Percentiles rank a stretch among this genome's conserved stretches.
phyloP scores from a whole-genome alignment of 176 grass and related monocot species.

The Alopecurus myosuroides region DNA sequence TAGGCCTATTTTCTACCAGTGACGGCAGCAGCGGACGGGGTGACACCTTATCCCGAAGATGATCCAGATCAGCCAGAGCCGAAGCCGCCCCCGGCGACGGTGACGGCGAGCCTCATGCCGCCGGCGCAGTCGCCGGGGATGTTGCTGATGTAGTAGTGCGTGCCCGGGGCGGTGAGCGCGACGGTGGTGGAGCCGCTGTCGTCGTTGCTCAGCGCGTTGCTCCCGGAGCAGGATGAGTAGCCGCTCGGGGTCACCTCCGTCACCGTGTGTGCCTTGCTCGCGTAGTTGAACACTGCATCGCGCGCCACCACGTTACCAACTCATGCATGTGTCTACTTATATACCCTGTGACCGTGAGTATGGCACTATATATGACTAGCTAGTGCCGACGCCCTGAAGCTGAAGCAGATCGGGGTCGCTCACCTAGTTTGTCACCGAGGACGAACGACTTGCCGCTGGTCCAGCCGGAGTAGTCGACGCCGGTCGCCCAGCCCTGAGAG shows the following conservation, averaged over 20 bases:
- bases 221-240: constrained; percentile 56
- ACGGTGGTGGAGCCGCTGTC: constrained; percentile 39
- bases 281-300: constrained; percentile 69
- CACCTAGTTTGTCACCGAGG: constrained; percentile 53
- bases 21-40: neutral
- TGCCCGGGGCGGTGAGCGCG: constrained; percentile 28
- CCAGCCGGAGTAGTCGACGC: constrained; percentile 56
- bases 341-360: no score
- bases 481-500: constrained; percentile 37
- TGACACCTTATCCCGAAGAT: neutral
- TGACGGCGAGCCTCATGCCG: constrained; percentile 69
- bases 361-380: no score
- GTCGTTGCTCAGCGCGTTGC: constrained; percentile 45
- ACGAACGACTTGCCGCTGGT: constrained; percentile 33
- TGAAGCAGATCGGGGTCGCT: neutral
- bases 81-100: constrained; percentile 6
- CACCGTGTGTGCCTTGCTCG: constrained; percentile 52
- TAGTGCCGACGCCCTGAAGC: neutral
- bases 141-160: constrained; percentile 74
- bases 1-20: no score
- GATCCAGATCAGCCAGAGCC: neutral
- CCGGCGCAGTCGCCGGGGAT: constrained; percentile 49
- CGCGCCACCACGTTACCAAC: neutral
- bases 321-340: no score
- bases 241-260: constrained; percentile 51